A percentile compares a stretch with the other conserved stretches of the same genome.
Conservation (phyloP, 208 protist species). For the Crithidia thermophila region DNA sequence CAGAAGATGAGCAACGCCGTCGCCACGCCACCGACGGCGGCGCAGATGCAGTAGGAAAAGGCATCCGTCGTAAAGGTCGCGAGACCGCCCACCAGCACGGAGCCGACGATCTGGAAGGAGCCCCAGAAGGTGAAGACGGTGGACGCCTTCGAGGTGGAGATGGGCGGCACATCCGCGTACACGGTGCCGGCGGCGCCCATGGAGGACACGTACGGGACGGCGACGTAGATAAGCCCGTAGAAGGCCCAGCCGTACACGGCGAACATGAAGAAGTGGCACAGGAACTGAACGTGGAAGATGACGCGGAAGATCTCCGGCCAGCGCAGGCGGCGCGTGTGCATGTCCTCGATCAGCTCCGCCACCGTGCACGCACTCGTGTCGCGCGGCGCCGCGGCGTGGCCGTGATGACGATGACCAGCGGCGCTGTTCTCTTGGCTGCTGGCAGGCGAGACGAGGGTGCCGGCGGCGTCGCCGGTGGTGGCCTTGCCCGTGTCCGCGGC, state of each 20-base stretch:
- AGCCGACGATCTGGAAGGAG: constrained; percentile 72
- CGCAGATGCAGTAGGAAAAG: constrained; percentile 66
- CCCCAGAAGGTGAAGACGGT: constrained; percentile 85
- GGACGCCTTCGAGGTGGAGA: constrained; percentile 60
- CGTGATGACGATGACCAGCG: background rate
- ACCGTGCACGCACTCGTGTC: background rate
- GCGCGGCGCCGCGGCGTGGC: background rate
- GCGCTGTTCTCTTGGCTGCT: background rate
- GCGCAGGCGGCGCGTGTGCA: constrained; percentile 52
- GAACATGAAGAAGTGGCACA: constrained; percentile 81
- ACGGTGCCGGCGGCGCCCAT: constrained; percentile 71
- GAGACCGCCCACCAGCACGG: constrained; percentile 60
- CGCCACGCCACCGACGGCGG: constrained; percentile 45
- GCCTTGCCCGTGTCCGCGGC: background rate
- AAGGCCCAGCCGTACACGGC: constrained; percentile 81
- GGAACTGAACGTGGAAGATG: constrained; percentile 55
- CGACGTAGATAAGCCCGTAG: constrained; percentile 76
- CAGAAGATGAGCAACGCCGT: constrained; percentile 59
- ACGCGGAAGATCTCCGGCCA: constrained; percentile 51
- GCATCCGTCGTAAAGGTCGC: constrained; percentile 56
- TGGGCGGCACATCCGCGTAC: constrained; percentile 49
- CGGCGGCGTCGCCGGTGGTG: background rate
- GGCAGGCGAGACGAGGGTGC: background rate
- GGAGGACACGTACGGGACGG: constrained; percentile 80
- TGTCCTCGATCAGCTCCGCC: constrained; percentile 38